Evolutionary conservation across 768 basidiomycete species (phyloP).

Genomic region (Tylopilus vinaceipallidus): DNA sequence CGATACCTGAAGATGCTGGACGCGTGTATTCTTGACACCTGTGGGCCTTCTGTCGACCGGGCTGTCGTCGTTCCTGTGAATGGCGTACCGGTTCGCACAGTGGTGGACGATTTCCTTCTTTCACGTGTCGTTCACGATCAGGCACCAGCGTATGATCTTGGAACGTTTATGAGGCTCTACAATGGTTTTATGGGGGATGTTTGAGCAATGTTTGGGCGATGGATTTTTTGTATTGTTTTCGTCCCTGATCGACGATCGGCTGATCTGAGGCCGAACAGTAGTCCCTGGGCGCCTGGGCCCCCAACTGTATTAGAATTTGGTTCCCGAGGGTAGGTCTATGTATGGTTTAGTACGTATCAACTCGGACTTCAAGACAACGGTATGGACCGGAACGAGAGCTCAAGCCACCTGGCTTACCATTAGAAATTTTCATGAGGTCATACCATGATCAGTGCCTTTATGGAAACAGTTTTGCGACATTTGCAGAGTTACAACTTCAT

Average conservation of each 20-base stretch:
- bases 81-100: slow-evolving; percentile 7
- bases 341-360: too few species aligned
- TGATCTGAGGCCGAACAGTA: too few species aligned
- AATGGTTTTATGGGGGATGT: slow-evolving; percentile 1
- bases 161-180: slow-evolving; percentile 11
- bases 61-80: slow-evolving; percentile 2
- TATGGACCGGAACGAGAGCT: too few species aligned
- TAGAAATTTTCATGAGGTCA: too few species aligned
- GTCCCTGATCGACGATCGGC: background rate
- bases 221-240: background rate
- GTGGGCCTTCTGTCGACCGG: background rate
- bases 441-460: slow-evolving; percentile 5
- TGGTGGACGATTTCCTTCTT: slow-evolving; percentile 10
- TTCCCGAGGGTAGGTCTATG: too few species aligned
- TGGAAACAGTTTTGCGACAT: slow-evolving; percentile 5
- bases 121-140: slow-evolving; percentile 8
- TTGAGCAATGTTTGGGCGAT: slow-evolving; percentile 3
- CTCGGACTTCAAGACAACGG: too few species aligned
- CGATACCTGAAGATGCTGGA: slow-evolving; percentile 26
- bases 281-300: too few species aligned
- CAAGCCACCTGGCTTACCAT: too few species aligned
- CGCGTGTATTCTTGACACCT: slow-evolving; percentile 11
- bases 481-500: slow-evolving; percentile 10
- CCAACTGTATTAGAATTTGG: too few species aligned
- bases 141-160: slow-evolving; percentile 7